Evolutionary conservation across 2,329 filamentous ascomycete genomes (phyloP).

Genomic region (Talaromyces sp.): DNA sequence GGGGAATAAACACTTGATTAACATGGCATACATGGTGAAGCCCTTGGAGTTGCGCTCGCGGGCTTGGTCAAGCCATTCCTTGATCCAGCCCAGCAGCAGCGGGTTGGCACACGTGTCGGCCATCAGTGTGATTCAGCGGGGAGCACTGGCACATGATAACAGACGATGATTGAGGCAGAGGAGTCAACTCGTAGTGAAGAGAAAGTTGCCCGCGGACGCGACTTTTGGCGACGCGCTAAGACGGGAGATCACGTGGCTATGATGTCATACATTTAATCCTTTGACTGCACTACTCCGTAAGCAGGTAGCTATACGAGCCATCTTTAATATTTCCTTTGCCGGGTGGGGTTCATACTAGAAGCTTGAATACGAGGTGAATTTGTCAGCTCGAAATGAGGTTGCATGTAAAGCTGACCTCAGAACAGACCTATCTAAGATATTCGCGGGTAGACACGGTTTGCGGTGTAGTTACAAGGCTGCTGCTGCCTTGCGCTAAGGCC

Average conservation of each 20-base stretch:
- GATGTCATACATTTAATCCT: not conserved
- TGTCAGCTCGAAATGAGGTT: no score
- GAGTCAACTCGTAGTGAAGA: no score
- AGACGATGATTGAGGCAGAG: not conserved
- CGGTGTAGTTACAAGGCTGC: no score
- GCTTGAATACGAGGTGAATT: no score
- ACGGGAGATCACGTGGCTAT: slow-evolving; percentile 3
- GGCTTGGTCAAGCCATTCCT: slow-evolving; percentile 70
- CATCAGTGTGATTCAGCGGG: slow-evolving; percentile 18
- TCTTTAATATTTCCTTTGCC: no score
- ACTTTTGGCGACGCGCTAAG: slow-evolving; percentile 4
- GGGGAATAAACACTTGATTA: not conserved
- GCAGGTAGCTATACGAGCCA: no score
- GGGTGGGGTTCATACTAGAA: no score
- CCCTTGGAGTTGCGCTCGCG: slow-evolving; percentile 66
- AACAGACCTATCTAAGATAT: no score
- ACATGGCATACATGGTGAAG: slow-evolving; percentile 43
- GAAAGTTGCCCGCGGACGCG: not conserved
- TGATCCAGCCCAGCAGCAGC: slow-evolving; percentile 66
- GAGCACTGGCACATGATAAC: not conserved
- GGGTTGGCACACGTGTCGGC: slow-evolving; percentile 58
- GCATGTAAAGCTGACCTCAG: no score
- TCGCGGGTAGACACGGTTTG: no score
- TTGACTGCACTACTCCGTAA: no score
- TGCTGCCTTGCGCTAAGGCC: no score